These are phyloP conservation scores for Spizellomyces punctatus DNA, from an alignment of 192 early-diverging fungal species.

Conservation along the genomic window DNA sequence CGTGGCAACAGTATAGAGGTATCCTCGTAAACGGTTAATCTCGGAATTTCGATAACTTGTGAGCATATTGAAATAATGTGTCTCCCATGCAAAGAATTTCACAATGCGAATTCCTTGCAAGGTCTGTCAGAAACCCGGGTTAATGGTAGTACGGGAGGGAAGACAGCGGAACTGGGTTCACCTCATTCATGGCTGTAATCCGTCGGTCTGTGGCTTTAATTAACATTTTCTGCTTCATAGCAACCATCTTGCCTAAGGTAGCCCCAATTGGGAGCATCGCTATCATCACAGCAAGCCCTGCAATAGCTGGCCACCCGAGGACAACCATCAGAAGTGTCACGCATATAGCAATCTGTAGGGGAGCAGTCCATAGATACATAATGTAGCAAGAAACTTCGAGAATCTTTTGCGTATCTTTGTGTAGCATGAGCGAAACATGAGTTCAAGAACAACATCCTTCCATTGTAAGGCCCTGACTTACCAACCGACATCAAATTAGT, in stretches of 20 bases:
- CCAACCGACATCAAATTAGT: conserved; percentile 42
- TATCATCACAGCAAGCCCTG: conserved; percentile 71
- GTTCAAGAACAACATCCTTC: background rate
- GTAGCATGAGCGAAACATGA: background rate
- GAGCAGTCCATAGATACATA: conserved; percentile 19
- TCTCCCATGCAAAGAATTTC: conserved; percentile 74
- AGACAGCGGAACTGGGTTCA: no score
- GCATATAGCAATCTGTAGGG: conserved; percentile 52
- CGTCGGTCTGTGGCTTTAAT: conserved; percentile 73
- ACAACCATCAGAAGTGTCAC: conserved; percentile 72
- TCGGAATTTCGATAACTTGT: conserved; percentile 70
- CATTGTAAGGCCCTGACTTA: background rate
- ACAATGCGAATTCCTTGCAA: conserved; percentile 92
- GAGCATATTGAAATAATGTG: conserved; percentile 70
- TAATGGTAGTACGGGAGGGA: no score
- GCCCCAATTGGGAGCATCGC: conserved; percentile 39
- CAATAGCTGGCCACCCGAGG: conserved; percentile 81
- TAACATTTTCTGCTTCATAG: conserved; percentile 58
- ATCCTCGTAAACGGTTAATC: conserved; percentile 40
- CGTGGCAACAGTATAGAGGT: conserved; percentile 31
- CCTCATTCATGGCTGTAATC: conserved; percentile 81
- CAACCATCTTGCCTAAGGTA: conserved; percentile 30
- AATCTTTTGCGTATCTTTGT: conserved; percentile 35
- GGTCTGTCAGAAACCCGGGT: conserved; percentile 30
- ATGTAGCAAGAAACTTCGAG: conserved; percentile 38